Conservation (phyloP, 352 stramenopile genomes). For the Phytophthora lateralis region DNA sequence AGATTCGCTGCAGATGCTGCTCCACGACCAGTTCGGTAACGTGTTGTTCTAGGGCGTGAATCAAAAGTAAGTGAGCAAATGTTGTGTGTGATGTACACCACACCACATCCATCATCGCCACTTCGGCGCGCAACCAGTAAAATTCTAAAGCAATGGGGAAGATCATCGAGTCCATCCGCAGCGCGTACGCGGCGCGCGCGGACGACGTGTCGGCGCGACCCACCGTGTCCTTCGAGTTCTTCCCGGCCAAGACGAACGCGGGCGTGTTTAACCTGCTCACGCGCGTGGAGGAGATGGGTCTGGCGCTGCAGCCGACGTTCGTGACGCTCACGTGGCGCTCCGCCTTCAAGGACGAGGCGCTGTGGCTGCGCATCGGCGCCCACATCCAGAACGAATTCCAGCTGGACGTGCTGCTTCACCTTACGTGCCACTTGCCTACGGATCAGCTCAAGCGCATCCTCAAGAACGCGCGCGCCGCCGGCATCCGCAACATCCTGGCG, state of each 20-base stretch:
- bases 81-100: slow-evolving; percentile 7
- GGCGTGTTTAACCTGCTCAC: slow-evolving; percentile 86
- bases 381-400: slow-evolving; percentile 89
- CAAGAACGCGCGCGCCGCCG: slow-evolving; percentile 65
- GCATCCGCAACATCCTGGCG: slow-evolving; percentile 98
- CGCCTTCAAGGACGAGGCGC: slow-evolving; percentile 87
- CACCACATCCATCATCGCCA: background rate
- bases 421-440: slow-evolving; percentile 78
- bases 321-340: slow-evolving; percentile 91
- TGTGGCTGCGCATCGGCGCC: slow-evolving; percentile 91
- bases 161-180: slow-evolving; percentile 81
- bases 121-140: slow-evolving; percentile 5
- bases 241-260: slow-evolving; percentile 86
- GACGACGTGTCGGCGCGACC: slow-evolving; percentile 44
- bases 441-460: slow-evolving; percentile 73
- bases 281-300: slow-evolving; percentile 87
- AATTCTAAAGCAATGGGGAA: slow-evolving; percentile 57
- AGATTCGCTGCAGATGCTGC: slow-evolving; percentile 55
- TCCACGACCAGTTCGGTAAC: slow-evolving; percentile 62
- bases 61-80: background rate
- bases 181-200: slow-evolving; percentile 48
- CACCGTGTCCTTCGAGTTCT: slow-evolving; percentile 89
- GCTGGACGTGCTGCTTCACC: slow-evolving; percentile 80
- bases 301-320: slow-evolving; percentile 85
- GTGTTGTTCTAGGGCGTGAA: slow-evolving; percentile 44